Evolutionary conservation across 1,284 basidiomycete genomes (phyloP), one percentile per base, ranked within the genome.

Genomic region (Takashimella koratensis): DNA sequence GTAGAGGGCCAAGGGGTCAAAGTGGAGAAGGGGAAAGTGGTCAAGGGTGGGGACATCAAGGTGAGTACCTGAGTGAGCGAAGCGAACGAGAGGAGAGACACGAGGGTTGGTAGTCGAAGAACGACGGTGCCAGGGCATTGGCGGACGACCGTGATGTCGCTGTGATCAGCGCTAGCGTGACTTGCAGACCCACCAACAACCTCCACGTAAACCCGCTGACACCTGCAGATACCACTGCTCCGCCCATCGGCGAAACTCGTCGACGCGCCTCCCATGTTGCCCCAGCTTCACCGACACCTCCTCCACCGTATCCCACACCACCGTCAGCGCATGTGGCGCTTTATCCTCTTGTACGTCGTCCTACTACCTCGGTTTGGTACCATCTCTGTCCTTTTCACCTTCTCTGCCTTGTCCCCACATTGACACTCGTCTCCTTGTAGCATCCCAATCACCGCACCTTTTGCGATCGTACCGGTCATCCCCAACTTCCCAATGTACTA

Each of bases 401-500:
- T 30, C 11, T 6, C 3, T n/a, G 1, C 24, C 43, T 45, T 16
- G 10, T 36, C 8, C 30, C 30, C 30, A 36, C 12, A 47, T 23
- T 41, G 16, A n/a, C 45, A 11, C 22, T 5, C 10, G 25, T 22
- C 46, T 30, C 22, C 26, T 30, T 45, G 12, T 53, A 74, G 72
- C 26, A 58, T 63, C 2, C 75, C 75, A 12, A 20, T 75, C 27
- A 74, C 71, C 13, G 66, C 62, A 47, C 78, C 78, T 8, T 76
- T 79, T 57, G 78, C 76, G 22, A 69, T 79, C 47, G 67, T 79
- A 46, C 78, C 78, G 23, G 49, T 79, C 59, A 62, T 79, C 12
- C 78, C 78, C 49, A 79, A 79, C 63, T 75, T 74, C 57, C 75
- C 76, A 3, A 63, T 78, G 44, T 78, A 79, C 69, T 79, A 79